These are phyloP conservation scores for Cercospora sp. DNA, from an alignment of 2,329 filamentous ascomycete genomes.

Conservation along the genomic window DNA sequence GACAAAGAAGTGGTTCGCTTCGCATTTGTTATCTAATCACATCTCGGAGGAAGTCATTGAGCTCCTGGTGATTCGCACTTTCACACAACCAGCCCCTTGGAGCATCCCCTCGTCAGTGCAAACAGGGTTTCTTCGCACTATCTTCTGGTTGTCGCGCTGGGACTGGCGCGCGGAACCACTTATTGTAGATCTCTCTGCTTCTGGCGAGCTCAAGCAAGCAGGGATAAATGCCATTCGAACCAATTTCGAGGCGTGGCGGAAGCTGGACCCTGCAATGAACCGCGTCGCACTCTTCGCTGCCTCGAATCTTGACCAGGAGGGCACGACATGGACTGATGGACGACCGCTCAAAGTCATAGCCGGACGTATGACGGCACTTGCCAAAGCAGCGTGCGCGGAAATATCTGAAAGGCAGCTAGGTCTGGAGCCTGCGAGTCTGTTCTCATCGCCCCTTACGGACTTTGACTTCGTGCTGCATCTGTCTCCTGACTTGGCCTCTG, in stretches of 20 bases:
- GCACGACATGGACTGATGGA: constrained; percentile 76
- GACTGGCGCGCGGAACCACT: constrained; percentile 87
- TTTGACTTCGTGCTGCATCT: constrained; percentile 87
- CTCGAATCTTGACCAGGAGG: constrained; percentile 74
- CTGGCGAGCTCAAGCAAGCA: constrained; percentile 54
- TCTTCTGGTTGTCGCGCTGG: constrained; percentile 81
- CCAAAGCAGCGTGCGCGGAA: constrained; percentile 70
- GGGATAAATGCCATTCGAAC: constrained; percentile 65
- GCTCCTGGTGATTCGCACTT: constrained; percentile 74
- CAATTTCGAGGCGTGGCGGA: constrained; percentile 80
- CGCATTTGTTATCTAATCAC: constrained; percentile 76
- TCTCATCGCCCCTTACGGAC: constrained; percentile 70
- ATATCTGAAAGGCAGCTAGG: constrained; percentile 35
- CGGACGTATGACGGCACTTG: constrained; percentile 76
- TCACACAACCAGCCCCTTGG: constrained; percentile 82
- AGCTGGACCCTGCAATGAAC: constrained; percentile 86
- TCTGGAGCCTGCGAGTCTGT: constrained; percentile 60
- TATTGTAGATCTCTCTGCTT: constrained; percentile 66
- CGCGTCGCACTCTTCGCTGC: constrained; percentile 77
- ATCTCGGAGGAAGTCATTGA: constrained; percentile 81
- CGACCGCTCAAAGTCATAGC: constrained; percentile 79
- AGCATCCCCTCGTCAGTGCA: constrained; percentile 71
- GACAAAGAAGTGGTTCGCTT: constrained; percentile 84
- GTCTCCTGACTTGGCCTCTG: constrained; percentile 46
- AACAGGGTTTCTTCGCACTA: constrained; percentile 77